Conservation (phyloP, 176 grass and related monocot species). For the Oryza punctata region DNA sequence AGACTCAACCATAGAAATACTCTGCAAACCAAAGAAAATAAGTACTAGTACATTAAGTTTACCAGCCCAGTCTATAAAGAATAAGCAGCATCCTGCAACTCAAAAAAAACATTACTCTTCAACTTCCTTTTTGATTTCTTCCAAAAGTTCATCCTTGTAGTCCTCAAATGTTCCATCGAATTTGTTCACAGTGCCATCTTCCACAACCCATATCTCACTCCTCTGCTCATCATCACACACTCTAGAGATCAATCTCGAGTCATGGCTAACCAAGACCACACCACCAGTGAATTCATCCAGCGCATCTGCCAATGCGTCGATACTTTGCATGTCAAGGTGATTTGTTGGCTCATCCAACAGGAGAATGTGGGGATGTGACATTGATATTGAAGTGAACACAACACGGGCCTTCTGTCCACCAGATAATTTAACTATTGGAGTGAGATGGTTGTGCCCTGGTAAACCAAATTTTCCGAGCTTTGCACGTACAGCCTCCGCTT, state of each 20-base stretch:
- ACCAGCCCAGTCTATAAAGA: slow-evolving; percentile 44
- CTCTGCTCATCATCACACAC: slow-evolving; percentile 89
- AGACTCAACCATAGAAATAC: slow-evolving; percentile 34
- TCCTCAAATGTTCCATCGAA: slow-evolving; percentile 84
- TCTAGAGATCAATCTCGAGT: slow-evolving; percentile 84
- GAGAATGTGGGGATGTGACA: slow-evolving; percentile 91
- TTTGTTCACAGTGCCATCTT: slow-evolving; percentile 84
- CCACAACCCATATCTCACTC: slow-evolving; percentile 95
- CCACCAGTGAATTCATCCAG: slow-evolving; percentile 95
- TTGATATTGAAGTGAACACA: slow-evolving; percentile 98
- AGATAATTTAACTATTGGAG: slow-evolving; percentile 92
- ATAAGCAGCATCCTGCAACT: slow-evolving; percentile 37
- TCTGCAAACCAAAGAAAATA: slow-evolving; percentile 40
- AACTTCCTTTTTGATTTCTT: slow-evolving; percentile 91
- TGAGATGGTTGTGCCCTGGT: slow-evolving; percentile 96
- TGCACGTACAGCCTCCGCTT: slow-evolving; percentile 81
- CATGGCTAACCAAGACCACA: slow-evolving; percentile 91
- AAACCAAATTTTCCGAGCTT: slow-evolving; percentile 97
- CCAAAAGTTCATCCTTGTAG: slow-evolving; percentile 93
- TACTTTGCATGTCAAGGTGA: slow-evolving; percentile 98
- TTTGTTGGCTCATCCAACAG: slow-evolving; percentile 97
- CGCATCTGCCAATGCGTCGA: slow-evolving; percentile 88
- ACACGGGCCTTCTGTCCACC: slow-evolving; percentile 92
- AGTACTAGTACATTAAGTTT: slow-evolving; percentile 35
- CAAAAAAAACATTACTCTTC: slow-evolving; percentile 55